These are phyloP conservation scores for Micromonas commoda DNA, from an alignment of 139 green algal genomes.

Conservation along the genomic window DNA sequence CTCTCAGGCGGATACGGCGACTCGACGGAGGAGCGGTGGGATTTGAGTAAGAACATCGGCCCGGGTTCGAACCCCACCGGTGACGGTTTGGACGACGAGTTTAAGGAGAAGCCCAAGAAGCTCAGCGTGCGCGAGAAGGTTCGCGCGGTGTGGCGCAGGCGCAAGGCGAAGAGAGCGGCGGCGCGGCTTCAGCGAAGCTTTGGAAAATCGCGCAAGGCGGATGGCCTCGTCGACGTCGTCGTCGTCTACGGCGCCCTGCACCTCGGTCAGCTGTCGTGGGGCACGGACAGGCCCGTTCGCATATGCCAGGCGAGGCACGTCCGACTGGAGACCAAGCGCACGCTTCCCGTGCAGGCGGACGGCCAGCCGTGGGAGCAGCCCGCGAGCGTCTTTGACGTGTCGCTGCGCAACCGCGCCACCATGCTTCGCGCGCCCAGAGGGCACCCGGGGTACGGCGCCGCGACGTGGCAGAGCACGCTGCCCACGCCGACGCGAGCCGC, in stretches of 20 bases:
- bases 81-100: no score
- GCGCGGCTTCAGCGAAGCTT: neutral
- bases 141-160: no score
- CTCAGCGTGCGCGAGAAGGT: no score
- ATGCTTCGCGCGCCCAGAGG: no score
- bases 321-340: neutral
- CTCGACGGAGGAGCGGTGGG: neutral
- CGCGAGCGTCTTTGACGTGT: neutral
- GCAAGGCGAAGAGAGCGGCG: no score
- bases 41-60: no score
- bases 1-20: no score
- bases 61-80: no score
- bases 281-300: neutral
- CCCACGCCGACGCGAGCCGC: no score
- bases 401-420: neutral
- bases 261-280: constrained; percentile 21
- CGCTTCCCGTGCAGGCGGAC: constrained; percentile 8
- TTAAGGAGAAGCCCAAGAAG: no score
- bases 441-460: no score
- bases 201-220: neutral
- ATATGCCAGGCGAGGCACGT: constrained; percentile 14
- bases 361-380: constrained; percentile 15
- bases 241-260: constrained; percentile 21
- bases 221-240: constrained; percentile 23
- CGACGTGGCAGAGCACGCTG: no score